Percentiles rank a stretch among this genome's conserved stretches.
Evolutionary conservation across 2,329 filamentous ascomycete species (phyloP).

Genomic region (Colletotrichum sublineola): DNA sequence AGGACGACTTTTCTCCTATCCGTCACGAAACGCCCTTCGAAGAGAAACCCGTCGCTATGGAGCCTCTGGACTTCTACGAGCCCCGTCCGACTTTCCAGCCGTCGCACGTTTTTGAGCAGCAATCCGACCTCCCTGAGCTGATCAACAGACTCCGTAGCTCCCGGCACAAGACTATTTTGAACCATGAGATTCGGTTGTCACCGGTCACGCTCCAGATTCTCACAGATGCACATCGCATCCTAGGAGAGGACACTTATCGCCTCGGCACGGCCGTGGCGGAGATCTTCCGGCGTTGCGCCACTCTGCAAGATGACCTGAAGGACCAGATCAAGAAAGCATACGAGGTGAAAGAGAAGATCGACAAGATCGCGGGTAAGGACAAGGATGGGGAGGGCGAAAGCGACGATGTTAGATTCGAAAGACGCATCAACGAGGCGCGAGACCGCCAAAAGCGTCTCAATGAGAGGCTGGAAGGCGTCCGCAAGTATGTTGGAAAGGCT

Average conservation of each 20-base stretch:
- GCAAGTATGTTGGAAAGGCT: conserved; percentile 58
- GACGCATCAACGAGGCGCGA: conserved; percentile 67
- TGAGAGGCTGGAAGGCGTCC: conserved; percentile 71
- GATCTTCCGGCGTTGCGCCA: conserved; percentile 78
- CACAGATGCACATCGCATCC: conserved; percentile 78
- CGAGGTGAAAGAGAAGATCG: conserved; percentile 75
- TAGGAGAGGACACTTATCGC: conserved; percentile 77
- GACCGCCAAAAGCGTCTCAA: conserved; percentile 69
- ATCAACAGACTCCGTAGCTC: conserved; percentile 70
- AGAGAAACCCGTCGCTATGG: conserved; percentile 58
- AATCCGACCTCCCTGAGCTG: conserved; percentile 67
- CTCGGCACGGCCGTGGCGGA: conserved; percentile 79
- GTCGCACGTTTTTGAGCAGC: conserved; percentile 70
- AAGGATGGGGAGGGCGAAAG: conserved; percentile 63
- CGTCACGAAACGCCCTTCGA: conserved; percentile 59
- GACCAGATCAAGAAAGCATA: conserved; percentile 76
- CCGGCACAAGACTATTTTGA: conserved; percentile 71
- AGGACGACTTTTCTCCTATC: conserved; percentile 62
- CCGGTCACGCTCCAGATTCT: conserved; percentile 79
- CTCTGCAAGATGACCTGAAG: conserved; percentile 75
- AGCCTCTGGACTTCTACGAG: conserved; percentile 68
- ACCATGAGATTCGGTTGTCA: conserved; percentile 77
- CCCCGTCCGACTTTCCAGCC: conserved; percentile 77
- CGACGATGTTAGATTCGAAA: conserved; percentile 69
- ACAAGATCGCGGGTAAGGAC: conserved; percentile 73